Evolutionary conservation across 192 early-diverging fungal genomes (phyloP).

Genomic region (Coemansia sp.): DNA sequence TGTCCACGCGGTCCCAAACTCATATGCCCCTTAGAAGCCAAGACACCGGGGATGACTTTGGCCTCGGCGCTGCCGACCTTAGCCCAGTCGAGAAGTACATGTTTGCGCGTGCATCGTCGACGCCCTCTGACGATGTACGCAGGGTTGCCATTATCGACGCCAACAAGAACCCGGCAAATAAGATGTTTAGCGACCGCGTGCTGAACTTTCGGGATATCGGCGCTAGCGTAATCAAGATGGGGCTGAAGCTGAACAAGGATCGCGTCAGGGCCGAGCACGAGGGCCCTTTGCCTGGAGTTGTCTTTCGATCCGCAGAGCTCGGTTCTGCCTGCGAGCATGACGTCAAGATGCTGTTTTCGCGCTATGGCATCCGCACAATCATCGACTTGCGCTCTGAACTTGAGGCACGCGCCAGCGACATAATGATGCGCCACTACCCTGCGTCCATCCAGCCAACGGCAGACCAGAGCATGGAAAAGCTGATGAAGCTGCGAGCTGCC

Average conservation of each 20-base stretch:
- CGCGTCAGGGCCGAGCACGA: conserved; percentile 15
- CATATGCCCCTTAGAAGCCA: background rate
- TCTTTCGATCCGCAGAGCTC: conserved; percentile 52
- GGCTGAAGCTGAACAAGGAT: conserved; percentile 18
- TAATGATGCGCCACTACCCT: conserved; percentile 45
- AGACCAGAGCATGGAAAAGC: conserved; percentile 42
- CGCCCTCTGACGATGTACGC: conserved; percentile 27
- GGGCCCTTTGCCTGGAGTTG: conserved; percentile 49
- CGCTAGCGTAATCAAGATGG: conserved; percentile 38
- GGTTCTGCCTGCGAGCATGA: conserved; percentile 46
- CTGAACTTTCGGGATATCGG: conserved; percentile 52
- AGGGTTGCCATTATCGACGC: conserved; percentile 33
- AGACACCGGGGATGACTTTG: conserved; percentile 2
- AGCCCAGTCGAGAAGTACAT: background rate
- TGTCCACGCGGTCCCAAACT: background rate
- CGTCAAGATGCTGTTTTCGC: conserved; percentile 44
- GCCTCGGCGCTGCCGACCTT: background rate
- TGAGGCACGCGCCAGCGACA: conserved; percentile 47
- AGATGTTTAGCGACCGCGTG: conserved; percentile 44
- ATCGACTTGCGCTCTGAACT: conserved; percentile 52
- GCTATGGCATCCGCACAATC: conserved; percentile 54
- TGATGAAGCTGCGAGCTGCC: conserved; percentile 23
- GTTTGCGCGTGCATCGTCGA: conserved; percentile 3
- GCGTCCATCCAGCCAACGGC: conserved; percentile 45
- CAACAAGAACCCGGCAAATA: conserved; percentile 12